phyloP scores from a whole-genome alignment of 306 rosid genomes.

The Styphnolobium japonicum region DNA sequence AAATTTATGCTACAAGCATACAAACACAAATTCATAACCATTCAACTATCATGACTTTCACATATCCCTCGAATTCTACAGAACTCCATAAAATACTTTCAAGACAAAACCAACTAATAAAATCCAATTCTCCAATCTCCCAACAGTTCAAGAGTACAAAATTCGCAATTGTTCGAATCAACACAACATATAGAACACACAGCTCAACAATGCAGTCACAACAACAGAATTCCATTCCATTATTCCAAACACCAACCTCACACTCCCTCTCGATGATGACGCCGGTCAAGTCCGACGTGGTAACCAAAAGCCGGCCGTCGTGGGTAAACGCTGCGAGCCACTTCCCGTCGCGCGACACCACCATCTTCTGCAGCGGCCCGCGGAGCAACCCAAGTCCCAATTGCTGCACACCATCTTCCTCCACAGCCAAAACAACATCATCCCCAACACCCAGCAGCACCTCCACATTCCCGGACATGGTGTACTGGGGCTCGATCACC shows the following conservation, averaged over 20 bases:
- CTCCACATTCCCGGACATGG: constrained; percentile 90
- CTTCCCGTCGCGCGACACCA: constrained; percentile 84
- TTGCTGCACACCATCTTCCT: constrained; percentile 85
- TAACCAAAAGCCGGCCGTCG: constrained; percentile 79
- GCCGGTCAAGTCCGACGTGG: constrained; percentile 68
- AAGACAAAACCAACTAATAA: background rate
- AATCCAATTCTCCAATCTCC: background rate
- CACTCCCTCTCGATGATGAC: constrained; percentile 86
- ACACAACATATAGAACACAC: background rate
- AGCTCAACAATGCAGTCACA: background rate
- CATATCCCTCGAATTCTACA: background rate
- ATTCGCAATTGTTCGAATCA: background rate
- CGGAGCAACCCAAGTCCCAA: constrained; percentile 61
- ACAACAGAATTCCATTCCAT: background rate
- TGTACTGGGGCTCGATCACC: constrained; percentile 91
- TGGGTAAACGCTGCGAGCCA: constrained; percentile 95
- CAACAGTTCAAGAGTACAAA: background rate
- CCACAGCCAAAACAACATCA: constrained; percentile 68
- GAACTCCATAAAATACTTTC: background rate
- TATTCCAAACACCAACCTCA: constrained; percentile 51
- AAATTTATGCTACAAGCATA: background rate
- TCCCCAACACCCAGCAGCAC: constrained; percentile 76
- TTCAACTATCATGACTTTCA: background rate
- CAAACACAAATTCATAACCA: background rate
- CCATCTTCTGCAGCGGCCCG: constrained; percentile 92